Base-by-base conservation (phyloP, 1,139 yeast species). In the Debaryomyces subglobosus region DNA sequence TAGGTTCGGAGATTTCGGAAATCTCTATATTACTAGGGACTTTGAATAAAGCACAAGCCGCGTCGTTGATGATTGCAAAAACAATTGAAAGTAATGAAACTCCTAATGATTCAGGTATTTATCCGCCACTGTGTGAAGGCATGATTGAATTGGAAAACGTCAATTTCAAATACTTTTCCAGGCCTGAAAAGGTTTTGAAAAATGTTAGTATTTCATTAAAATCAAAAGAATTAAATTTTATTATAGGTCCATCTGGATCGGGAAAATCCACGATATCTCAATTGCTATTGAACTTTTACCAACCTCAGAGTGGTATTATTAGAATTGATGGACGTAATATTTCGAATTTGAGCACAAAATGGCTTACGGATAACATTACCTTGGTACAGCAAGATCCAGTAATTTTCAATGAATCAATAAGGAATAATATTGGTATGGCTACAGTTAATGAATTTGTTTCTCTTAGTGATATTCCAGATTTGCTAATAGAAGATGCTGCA, bases 171-270 rank as follows among this genome's bases (percentile, higher is more conserved):
- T 92, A 91, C 60, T 83, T 87, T 0, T 64, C 81, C 1, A 75
- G 92, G 53, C 71, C 74, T 0, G 71, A 73, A 4, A 59, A 59
- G 0, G 81, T 81, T 0, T 63, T 92, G 16, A 63, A 75, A 0
- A 55, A 77, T 42, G 69, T 86, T 1, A 60, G 67, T 16, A 53
- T 88, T 37, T 55, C 59, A 1, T 68, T 92, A 29, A 65, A 71
- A 5, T 64, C 79, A 0, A 77, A 80, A 1, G 58, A 70, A 35
- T 62, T 81, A 16, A 82, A 85, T 3, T 92, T 81, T 58, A 65
- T 94, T 1, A 79, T 94, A 43, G 99, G 99, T 0, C 76, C 78
- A 52, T 90, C 97, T 0, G 99, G 99, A 0, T 84, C 94, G 0
- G 99, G 99, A 0, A 94, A 94, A 63, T 90, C 97, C 0, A 88